Conservation (phyloP, 129 eudicot genomes). For the Chrysanthemum seticuspe region DNA sequence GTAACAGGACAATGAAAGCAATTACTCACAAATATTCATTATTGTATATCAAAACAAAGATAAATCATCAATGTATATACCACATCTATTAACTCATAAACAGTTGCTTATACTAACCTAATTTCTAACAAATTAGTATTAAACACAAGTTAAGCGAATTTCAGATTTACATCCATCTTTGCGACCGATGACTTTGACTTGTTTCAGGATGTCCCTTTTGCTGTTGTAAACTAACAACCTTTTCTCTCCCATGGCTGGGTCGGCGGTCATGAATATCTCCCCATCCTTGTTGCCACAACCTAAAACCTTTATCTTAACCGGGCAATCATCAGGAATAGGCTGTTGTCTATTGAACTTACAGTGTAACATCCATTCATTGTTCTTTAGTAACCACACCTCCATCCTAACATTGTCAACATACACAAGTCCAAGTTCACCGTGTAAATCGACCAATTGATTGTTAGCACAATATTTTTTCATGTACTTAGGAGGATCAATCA, state of each 20-base stretch:
- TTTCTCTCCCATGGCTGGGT: background rate
- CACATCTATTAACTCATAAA: no score
- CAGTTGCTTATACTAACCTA: no score
- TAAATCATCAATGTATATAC: no score
- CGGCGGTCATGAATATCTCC: conserved; percentile 1
- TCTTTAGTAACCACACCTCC: background rate
- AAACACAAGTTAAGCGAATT: no score
- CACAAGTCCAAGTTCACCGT: background rate
- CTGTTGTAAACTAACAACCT: background rate
- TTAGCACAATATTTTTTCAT: background rate
- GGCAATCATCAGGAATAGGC: background rate
- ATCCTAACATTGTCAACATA: background rate
- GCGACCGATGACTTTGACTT: background rate
- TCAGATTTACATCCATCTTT: background rate
- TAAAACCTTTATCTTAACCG: background rate
- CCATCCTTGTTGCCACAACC: conserved; percentile 7
- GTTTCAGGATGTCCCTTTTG: background rate
- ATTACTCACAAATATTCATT: no score
- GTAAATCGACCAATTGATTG: background rate
- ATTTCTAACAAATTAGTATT: no score
- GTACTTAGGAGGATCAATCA: conserved; percentile 4
- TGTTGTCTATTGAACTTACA: background rate
- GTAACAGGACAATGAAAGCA: no score
- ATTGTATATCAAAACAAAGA: no score
- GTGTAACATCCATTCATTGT: conserved; percentile 7